phyloP scores from a whole-genome alignment of 140 eudicot species.

The Oenanthe javanica region DNA sequence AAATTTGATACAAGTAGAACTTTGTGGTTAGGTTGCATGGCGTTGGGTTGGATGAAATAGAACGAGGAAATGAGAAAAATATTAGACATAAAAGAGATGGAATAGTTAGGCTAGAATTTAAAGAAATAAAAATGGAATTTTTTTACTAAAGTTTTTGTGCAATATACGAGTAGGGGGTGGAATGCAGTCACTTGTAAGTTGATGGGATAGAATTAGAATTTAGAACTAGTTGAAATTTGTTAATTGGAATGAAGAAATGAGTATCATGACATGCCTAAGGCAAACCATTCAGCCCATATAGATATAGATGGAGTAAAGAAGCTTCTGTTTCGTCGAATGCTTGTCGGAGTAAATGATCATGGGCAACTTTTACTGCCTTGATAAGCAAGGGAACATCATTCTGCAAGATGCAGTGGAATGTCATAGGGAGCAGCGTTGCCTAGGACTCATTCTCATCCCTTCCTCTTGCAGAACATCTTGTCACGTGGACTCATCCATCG shows the following conservation, averaged over 20 bases:
- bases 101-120: too few species aligned
- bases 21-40: not conserved
- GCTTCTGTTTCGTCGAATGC: constrained; percentile 54
- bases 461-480: constrained; percentile 65
- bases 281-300: constrained; percentile 16
- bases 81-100: not conserved
- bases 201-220: not conserved
- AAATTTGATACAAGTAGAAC: not conserved
- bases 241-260: too few species aligned
- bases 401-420: constrained; percentile 84
- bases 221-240: too few species aligned
- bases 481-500: constrained; percentile 79
- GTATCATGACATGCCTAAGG: not conserved
- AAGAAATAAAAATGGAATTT: too few species aligned
- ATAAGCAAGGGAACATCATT: constrained; percentile 85
- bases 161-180: not conserved
- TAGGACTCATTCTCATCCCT: constrained; percentile 85
- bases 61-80: not conserved
- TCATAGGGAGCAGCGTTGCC: constrained; percentile 81
- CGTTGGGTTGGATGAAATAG: too few species aligned
- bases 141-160: too few species aligned
- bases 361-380: constrained; percentile 77
- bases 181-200: not conserved
- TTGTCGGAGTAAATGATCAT: constrained; percentile 70
- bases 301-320: constrained; percentile 40